Evolutionary conservation across 768 basidiomycete species (phyloP), one percentile per base, ranked within the genome.

Genomic region (Hypholoma sublateritium): DNA sequence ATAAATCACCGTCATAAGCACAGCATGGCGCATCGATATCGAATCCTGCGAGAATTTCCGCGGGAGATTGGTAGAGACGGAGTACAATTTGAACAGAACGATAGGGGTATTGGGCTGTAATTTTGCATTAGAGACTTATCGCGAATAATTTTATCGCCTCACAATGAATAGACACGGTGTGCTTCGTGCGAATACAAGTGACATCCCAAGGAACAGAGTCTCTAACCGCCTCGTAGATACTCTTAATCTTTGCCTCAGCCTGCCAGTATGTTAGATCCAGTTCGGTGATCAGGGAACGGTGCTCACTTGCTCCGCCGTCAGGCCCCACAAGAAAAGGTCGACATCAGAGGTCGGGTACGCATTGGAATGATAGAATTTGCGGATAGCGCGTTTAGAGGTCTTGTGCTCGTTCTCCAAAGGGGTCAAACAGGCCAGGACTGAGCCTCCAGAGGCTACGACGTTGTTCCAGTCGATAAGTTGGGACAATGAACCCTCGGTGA

Each of bases 201-300:
- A 84, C 82, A 64, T 86, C 86, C 85, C 85, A 86, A 24, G 84
- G 84, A 35, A 87, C 79, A 9, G 84, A 83, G 64, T 86, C 83
- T 19, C 84, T 74, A 21, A 88, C 82, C 5, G 85, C 85, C 61
- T 85, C 82, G 61, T 83, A 87, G 32, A 87, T 85, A 32, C 69
- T 57, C 49, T 76, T 69, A 59, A 85, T 84, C 74, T 86, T 86
- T 50, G 68, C 75, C 62, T 87, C 84, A 0, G 85, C 86, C 80
- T 80, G 57, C 12, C 16, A 25, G 19, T 34, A 32, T 22, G 51
- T 56, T 43, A 47, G 22, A 37, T 45, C 5, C 49, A 53, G 25
- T 44, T 36, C 49, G n/a, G 34, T 16, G 14, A 42, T 50, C 24
- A 49, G 41, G 4, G 7, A 32, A 56, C 41, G 11, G 22, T 16